phyloP scores from a whole-genome alignment of 1,284 basidiomycete genomes.

The Malassezia nana region DNA sequence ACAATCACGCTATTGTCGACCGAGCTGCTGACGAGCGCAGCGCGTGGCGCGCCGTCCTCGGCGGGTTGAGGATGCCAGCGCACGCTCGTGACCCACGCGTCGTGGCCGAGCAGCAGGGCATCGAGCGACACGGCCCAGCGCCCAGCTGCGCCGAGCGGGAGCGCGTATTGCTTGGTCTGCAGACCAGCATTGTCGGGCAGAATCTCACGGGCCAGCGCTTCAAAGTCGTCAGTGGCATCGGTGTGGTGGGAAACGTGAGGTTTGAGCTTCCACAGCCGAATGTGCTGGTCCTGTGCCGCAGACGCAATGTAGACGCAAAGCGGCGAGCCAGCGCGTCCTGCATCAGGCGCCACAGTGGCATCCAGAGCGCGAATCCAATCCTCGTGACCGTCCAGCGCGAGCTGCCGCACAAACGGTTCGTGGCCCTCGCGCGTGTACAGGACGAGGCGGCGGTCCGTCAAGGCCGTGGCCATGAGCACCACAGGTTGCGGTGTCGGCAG shows the following conservation, averaged over 20 bases:
- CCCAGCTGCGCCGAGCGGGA: slow-evolving; percentile 10
- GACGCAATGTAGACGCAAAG: slow-evolving; percentile 24
- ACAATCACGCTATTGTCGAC: slow-evolving; percentile 44
- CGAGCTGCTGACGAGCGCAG: slow-evolving; percentile 41
- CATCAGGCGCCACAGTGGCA: slow-evolving; percentile 20
- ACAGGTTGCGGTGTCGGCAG: slow-evolving; percentile 15
- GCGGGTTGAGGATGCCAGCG: slow-evolving; percentile 28
- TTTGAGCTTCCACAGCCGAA: slow-evolving; percentile 40
- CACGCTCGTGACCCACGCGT: slow-evolving; percentile 40
- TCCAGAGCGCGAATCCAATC: slow-evolving; percentile 46
- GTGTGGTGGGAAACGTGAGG: slow-evolving; percentile 1
- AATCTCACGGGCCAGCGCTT: slow-evolving; percentile 32
- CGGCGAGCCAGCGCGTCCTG: slow-evolving; percentile 2
- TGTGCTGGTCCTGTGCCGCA: slow-evolving; percentile 36
- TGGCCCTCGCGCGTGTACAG: slow-evolving; percentile 21
- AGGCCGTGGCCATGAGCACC: slow-evolving; percentile 31
- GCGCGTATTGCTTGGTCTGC: slow-evolving; percentile 22
- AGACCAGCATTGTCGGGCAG: slow-evolving; percentile 24
- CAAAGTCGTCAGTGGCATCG: slow-evolving; percentile 29
- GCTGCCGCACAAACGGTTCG: slow-evolving; percentile 20
- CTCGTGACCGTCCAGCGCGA: slow-evolving; percentile 37
- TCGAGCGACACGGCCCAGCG: slow-evolving; percentile 38
- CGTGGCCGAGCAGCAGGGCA: slow-evolving; percentile 42
- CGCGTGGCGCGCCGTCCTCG: slow-evolving; percentile 13
- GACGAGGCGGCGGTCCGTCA: slow-evolving; percentile 34